A percentile compares a stretch with the other conserved stretches of the same genome.
These are phyloP conservation scores for Singerocomus inundabilis DNA, from an alignment of 1,284 basidiomycete genomes.

Conservation along the genomic window DNA sequence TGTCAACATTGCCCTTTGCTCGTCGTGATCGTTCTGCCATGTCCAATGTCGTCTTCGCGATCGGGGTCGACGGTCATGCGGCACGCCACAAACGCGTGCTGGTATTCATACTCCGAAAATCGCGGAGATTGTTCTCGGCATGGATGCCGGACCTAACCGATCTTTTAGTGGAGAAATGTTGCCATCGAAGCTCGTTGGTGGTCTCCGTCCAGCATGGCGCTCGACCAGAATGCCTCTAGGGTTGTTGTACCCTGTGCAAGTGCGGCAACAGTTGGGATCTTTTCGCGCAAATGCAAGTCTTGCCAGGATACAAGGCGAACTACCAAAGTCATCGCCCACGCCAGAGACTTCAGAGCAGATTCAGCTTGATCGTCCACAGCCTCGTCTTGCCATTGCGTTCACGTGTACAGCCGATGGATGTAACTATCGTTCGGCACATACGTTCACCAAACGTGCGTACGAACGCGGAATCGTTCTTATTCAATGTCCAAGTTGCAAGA, in stretches of 20 bases:
- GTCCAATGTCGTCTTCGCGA: conserved; percentile 22
- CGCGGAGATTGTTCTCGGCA: conserved; percentile 19
- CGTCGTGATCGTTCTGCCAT: conserved; percentile 37
- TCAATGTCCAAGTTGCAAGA: conserved; percentile 89
- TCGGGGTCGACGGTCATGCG: conserved; percentile 17
- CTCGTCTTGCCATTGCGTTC: conserved; percentile 74
- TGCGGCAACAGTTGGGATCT: not conserved
- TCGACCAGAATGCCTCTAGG: conserved; percentile 4
- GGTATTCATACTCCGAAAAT: conserved; percentile 24
- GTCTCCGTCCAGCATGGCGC: conserved; percentile 16
- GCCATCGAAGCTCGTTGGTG: conserved; percentile 12
- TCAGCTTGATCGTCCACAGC: conserved; percentile 39
- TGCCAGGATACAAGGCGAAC: not conserved
- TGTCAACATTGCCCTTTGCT: conserved; percentile 39
- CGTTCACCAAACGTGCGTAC: conserved; percentile 85
- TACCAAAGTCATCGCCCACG: not conserved
- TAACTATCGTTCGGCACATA: conserved; percentile 81
- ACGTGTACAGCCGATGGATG: conserved; percentile 85
- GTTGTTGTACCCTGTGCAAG: not conserved
- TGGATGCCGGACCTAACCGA: conserved; percentile 4
- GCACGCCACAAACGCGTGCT: conserved; percentile 30
- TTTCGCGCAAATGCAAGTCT: conserved; percentile 15
- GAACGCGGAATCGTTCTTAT: conserved; percentile 88
- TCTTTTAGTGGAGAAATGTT: conserved; percentile 16
- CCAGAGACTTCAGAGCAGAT: conserved; percentile 5